Evolutionary conservation across 179 eudicot species (phyloP), one percentile per base, ranked within the genome.

Genomic region (Spergularia azorica): DNA sequence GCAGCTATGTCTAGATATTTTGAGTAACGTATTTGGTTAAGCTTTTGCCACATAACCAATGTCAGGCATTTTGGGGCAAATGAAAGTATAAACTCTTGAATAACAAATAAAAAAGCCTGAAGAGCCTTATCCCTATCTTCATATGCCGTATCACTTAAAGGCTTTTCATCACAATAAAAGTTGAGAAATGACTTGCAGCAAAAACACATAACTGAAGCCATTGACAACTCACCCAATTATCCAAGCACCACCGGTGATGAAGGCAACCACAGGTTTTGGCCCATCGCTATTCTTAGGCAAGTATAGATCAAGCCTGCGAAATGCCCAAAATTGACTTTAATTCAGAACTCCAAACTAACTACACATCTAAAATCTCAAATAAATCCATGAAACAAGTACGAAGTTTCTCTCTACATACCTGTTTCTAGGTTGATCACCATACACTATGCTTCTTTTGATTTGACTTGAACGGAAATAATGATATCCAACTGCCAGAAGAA

Each of bases 191-290:
- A 70, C 43, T 32, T 50, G 66, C 38, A 5, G 58, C 57, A 46
- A 14, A 51, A 70, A 18, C 20, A 56, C 18, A 18, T 51, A 59
- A 67, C 15, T 48, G 54, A 18, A 63, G 43, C 48, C 4, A 14
- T 6, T 41, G 43, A 73, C 48, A 72, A 79, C 97, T 81, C 79
- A 95, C 98, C 99, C 99, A 70, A 95, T 91, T 50, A 95, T 91
- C 97, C 99, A 95, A 61, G 99, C 99, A 82, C 97, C 99, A 77
- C 99, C 97, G 10, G 99, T 95, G 58, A 95, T 81, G 85, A 95
- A 95, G 70, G 99, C 97, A 80, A 95, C 92, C 67, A 95, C 99
- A 79, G 99, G 99, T 82, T 87, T 91, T 60, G 83, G 93, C 61
- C 95, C 92, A 71, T 84, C 76, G 26, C 63, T 81, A 82, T 87